Conservation (phyloP, 179 eudicot species). For the Spinacia oleracea region DNA sequence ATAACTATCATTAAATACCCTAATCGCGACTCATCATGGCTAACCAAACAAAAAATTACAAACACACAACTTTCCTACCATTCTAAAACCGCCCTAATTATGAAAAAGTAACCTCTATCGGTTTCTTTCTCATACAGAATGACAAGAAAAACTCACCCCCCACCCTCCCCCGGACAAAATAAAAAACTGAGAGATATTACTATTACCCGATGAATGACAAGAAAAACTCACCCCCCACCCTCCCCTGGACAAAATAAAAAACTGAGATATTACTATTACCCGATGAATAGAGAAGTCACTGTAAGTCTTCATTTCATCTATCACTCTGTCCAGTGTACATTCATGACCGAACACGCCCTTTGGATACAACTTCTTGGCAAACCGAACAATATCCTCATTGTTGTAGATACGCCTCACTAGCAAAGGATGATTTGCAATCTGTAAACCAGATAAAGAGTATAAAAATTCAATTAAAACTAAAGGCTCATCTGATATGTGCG, state of each 20-base stretch:
- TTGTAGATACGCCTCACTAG: conserved; percentile 84
- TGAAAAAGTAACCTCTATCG: background rate
- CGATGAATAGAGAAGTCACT: conserved; percentile 86
- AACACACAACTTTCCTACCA: too few relatives aligned
- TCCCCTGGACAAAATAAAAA: background rate
- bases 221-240: background rate
- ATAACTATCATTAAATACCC: background rate
- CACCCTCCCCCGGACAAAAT: background rate
- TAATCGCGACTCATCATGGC: background rate
- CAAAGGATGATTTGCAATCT: conserved; percentile 99
- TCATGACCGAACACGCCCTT: conserved; percentile 93
- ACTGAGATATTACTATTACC: conserved; percentile 44
- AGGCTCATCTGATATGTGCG: background rate
- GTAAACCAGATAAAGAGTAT: conserved; percentile 23
- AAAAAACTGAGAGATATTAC: background rate
- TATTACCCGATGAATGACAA: too few relatives aligned
- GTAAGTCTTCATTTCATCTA: conserved; percentile 86
- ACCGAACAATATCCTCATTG: conserved; percentile 71
- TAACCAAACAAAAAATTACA: background rate
- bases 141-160: background rate
- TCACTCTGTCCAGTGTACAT: conserved; percentile 84
- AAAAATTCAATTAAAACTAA: conserved; percentile 15
- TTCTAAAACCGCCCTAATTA: background rate
- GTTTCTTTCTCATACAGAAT: background rate
- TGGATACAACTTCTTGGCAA: conserved; percentile 74